phyloP scores from a whole-genome alignment of 2,329 filamentous ascomycete genomes.

The Colletotrichum navitas region DNA sequence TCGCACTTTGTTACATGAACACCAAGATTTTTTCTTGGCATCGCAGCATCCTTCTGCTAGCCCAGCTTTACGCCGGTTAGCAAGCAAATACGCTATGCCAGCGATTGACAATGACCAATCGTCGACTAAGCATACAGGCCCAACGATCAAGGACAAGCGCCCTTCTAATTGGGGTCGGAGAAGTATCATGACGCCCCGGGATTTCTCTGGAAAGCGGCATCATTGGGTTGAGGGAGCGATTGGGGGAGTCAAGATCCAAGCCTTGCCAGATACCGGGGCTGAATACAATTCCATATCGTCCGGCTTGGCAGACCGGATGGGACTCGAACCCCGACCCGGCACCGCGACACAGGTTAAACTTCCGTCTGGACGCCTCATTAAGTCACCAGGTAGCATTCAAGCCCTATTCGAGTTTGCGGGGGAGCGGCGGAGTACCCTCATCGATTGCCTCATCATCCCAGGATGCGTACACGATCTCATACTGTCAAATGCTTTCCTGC shows the following conservation, averaged over 20 bases:
- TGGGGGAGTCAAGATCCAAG: neutral
- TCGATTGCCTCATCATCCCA: neutral
- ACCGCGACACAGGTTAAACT: neutral
- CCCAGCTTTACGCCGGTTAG: constrained; percentile 73
- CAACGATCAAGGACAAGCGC: too few relatives aligned
- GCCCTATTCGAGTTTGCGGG: neutral
- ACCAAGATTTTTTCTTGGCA: constrained; percentile 88
- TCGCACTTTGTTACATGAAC: constrained; percentile 82
- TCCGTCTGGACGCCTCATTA: neutral
- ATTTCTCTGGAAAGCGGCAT: neutral
- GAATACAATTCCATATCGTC: neutral
- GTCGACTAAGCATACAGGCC: too few relatives aligned
- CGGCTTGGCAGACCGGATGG: neutral
- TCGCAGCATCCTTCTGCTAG: constrained; percentile 87
- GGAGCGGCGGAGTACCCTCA: neutral
- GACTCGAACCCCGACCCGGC: neutral
- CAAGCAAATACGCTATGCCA: constrained; percentile 90
- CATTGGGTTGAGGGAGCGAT: too few relatives aligned
- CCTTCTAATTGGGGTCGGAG: too few relatives aligned
- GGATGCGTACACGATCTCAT: neutral
- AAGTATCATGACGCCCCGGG: too few relatives aligned
- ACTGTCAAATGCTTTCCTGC: neutral
- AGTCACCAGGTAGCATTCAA: neutral
- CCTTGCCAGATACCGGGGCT: neutral
- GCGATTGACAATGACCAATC: too few relatives aligned